Percentiles rank a stretch among this genome's conserved stretches.
phyloP scores from a whole-genome alignment of 257 asterid genomes.

The Solanum boliviense region DNA sequence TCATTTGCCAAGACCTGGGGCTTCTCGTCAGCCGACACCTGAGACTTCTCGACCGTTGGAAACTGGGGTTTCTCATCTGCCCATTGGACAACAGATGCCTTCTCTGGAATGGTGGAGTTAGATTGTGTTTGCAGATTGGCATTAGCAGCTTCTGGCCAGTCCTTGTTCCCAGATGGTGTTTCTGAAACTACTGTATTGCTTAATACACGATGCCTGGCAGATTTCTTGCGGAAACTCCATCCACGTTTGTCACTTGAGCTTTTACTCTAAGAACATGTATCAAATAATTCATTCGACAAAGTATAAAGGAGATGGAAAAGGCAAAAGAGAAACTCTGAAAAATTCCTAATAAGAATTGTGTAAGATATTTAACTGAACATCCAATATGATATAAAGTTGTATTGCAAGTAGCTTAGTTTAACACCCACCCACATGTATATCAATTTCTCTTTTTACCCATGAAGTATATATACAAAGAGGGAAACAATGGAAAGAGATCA shows the following conservation, averaged over 20 bases:
- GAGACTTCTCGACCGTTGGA: not conserved
- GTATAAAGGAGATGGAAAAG: not conserved
- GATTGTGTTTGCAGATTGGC: constrained; percentile 35
- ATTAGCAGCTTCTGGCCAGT: constrained; percentile 32
- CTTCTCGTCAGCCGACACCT: not conserved
- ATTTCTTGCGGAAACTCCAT: constrained; percentile 90
- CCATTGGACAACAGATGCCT: constrained; percentile 22
- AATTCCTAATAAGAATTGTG: too few species aligned
- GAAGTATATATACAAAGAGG: not conserved
- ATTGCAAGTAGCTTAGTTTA: not conserved
- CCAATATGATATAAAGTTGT: not conserved
- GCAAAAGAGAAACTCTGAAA: not conserved
- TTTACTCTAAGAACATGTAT: constrained; percentile 45
- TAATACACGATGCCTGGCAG: constrained; percentile 68
- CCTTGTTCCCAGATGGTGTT: constrained; percentile 49
- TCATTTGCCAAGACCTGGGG: not conserved
- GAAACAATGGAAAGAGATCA: not conserved
- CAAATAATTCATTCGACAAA: not conserved
- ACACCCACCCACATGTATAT: not conserved
- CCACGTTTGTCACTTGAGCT: constrained; percentile 63
- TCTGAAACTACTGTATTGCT: constrained; percentile 60
- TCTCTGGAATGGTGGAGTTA: constrained; percentile 31
- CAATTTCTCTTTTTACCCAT: not conserved
- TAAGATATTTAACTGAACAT: not conserved
- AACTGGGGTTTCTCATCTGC: constrained; percentile 42